phyloP scores from a whole-genome alignment of 768 basidiomycete species.

The Xerocomellus amylosporus region DNA sequence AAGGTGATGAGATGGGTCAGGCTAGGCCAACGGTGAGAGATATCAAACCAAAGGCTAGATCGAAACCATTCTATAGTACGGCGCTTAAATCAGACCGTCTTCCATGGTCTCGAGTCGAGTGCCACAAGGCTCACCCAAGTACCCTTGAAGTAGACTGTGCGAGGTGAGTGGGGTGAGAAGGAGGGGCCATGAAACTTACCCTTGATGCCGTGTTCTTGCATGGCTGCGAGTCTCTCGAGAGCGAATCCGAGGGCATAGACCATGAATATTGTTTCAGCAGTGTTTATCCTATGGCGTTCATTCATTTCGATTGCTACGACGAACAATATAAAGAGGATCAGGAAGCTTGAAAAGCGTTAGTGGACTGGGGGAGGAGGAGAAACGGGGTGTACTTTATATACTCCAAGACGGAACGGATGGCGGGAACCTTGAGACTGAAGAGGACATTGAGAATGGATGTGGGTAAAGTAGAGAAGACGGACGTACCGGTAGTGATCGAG shows the following conservation, averaged over 20 bases:
- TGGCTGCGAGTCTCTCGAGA: slow-evolving; percentile 88
- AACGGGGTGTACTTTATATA: slow-evolving; percentile 64
- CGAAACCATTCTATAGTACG: slow-evolving; percentile 76
- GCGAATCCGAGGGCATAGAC: slow-evolving; percentile 77
- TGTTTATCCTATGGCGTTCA: slow-evolving; percentile 58
- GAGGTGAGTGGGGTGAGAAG: slow-evolving; percentile 3
- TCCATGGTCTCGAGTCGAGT: slow-evolving; percentile 8
- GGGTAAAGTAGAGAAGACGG: neutral
- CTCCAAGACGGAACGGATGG: slow-evolving; percentile 86
- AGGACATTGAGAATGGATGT: neutral
- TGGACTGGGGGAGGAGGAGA: neutral
- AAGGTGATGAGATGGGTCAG: slow-evolving; percentile 3
- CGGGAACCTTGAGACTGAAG: slow-evolving; percentile 83
- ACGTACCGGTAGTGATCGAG: slow-evolving; percentile 90
- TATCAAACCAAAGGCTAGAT: slow-evolving; percentile 76
- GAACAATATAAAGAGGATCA: slow-evolving; percentile 77
- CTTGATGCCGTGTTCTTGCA: slow-evolving; percentile 93
- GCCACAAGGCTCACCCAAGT: slow-evolving; percentile 59
- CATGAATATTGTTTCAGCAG: slow-evolving; percentile 74
- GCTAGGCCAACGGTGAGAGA: neutral
- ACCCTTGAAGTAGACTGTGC: slow-evolving; percentile 74
- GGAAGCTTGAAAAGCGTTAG: slow-evolving; percentile 46
- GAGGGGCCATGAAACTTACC: slow-evolving; percentile 40
- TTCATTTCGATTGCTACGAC: slow-evolving; percentile 77
- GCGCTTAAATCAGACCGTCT: slow-evolving; percentile 15